phyloP scores from a whole-genome alignment of 352 stramenopile species.

The Thalassiosira tumida region DNA sequence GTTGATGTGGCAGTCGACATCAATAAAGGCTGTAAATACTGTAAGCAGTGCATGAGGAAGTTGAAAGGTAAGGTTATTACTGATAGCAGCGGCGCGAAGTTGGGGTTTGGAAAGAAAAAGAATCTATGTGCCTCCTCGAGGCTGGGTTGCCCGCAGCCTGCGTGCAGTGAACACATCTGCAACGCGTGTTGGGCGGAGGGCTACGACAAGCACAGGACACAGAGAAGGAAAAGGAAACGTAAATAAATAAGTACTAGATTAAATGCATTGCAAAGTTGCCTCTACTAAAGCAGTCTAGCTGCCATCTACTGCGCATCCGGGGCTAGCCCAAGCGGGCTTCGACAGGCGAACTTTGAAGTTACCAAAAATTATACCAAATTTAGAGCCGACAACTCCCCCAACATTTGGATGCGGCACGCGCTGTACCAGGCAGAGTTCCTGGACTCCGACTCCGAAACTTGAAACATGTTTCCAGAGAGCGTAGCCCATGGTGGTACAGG shows the following conservation, averaged over 20 bases:
- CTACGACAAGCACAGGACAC: not conserved
- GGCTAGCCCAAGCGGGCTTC: too few species aligned
- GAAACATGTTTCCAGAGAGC: too few species aligned
- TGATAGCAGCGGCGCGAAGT: not conserved
- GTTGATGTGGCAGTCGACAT: not conserved
- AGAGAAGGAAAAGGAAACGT: not conserved
- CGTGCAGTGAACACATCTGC: constrained; percentile 7
- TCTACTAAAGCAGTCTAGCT: too few species aligned
- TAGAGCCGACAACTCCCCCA: too few species aligned
- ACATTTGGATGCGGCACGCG: too few species aligned
- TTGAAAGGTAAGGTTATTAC: not conserved
- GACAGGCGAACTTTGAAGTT: too few species aligned
- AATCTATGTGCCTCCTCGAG: not conserved
- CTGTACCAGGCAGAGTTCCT: too few species aligned
- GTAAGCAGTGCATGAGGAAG: not conserved
- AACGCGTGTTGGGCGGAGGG: not conserved
- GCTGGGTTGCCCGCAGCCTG: not conserved
- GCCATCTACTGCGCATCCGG: too few species aligned
- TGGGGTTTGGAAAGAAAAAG: not conserved
- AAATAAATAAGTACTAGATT: not conserved
- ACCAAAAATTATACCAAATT: too few species aligned
- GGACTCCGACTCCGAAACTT: too few species aligned
- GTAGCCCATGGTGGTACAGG: too few species aligned
- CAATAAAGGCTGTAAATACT: not conserved
- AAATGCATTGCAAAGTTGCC: not conserved